Conservation (phyloP, 108 stramenopile genomes). For the Aureococcus anophagefferens region DNA sequence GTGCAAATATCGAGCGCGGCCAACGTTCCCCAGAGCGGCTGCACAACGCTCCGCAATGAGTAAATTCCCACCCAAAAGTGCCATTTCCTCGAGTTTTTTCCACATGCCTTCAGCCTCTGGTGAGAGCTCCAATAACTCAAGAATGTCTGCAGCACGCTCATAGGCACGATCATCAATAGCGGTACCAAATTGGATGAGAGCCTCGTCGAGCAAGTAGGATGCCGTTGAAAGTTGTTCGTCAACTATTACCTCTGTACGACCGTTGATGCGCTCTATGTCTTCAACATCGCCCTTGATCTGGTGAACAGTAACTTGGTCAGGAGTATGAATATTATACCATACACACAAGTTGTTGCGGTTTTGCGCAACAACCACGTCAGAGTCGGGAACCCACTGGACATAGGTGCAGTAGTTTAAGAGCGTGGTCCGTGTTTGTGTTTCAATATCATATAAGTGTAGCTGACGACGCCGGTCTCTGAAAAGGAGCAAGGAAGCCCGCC, state of each 20-base stretch:
- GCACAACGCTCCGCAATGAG: conserved; percentile 39
- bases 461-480: conserved; percentile 42
- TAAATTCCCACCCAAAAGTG: conserved; percentile 30
- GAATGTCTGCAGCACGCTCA: conserved; percentile 36
- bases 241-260: conserved; percentile 51
- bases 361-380: conserved; percentile 56
- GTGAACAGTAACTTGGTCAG: conserved; percentile 45
- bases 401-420: conserved; percentile 50
- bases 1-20: conserved; percentile 34
- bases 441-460: conserved; percentile 41
- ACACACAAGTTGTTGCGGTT: conserved; percentile 41
- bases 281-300: conserved; percentile 55
- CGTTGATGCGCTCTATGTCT: conserved; percentile 47
- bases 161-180: conserved; percentile 48
- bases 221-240: conserved; percentile 47
- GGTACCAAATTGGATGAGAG: conserved; percentile 47
- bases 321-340: conserved; percentile 57
- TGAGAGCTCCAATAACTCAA: conserved; percentile 39
- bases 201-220: conserved; percentile 48
- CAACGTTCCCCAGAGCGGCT: conserved; percentile 52
- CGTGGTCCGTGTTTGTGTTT: conserved; percentile 28
- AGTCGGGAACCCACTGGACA: conserved; percentile 58
- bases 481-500: conserved; percentile 37
- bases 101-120: conserved; percentile 59
- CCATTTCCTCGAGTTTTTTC: conserved; percentile 35